These are phyloP conservation scores for Diaporthe sp. DNA, from an alignment of 2,329 filamentous ascomycete genomes.

Conservation along the genomic window DNA sequence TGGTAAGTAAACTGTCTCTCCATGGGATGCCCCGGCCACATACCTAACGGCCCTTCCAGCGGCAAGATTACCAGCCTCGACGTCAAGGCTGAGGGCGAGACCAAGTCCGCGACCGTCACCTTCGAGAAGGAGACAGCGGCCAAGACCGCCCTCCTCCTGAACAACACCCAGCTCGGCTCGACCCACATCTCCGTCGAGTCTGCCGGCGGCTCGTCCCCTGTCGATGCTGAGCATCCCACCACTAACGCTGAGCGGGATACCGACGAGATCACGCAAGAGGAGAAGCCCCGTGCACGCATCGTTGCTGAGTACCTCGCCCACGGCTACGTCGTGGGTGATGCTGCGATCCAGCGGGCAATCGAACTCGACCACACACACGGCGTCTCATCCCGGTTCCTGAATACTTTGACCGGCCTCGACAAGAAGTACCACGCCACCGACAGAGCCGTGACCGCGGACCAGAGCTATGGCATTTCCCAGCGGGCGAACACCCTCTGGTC, in stretches of 20 bases:
- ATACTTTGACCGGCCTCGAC: conserved; percentile 83
- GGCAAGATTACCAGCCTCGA: conserved; percentile 92
- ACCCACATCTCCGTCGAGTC: conserved; percentile 85
- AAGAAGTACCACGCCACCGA: conserved; percentile 89
- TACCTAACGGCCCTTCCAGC: conserved; percentile 59
- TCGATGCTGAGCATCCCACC: conserved; percentile 69
- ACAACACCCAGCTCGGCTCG: conserved; percentile 93
- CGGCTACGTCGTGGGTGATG: conserved; percentile 85
- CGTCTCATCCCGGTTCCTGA: conserved; percentile 84
- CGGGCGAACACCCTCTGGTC: conserved; percentile 76
- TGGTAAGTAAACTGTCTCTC: conserved; percentile 68
- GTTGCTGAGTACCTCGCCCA: conserved; percentile 97
- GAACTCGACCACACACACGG: conserved; percentile 92
- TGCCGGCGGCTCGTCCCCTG: conserved; percentile 73
- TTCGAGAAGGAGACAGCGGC: conserved; percentile 98
- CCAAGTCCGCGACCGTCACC: conserved; percentile 89
- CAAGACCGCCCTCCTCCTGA: conserved; percentile 95
- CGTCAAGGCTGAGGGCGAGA: conserved; percentile 76
- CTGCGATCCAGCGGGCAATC: conserved; percentile 85
- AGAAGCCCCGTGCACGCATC: conserved; percentile 95
- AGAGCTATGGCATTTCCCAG: conserved; percentile 84
- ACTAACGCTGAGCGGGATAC: conserved; percentile 70
- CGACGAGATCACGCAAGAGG: conserved; percentile 89
- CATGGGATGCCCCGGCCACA: background rate
- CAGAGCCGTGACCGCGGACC: conserved; percentile 86